Conservation (phyloP, 257 asterid species). For the Thymus quinquecostatus region DNA sequence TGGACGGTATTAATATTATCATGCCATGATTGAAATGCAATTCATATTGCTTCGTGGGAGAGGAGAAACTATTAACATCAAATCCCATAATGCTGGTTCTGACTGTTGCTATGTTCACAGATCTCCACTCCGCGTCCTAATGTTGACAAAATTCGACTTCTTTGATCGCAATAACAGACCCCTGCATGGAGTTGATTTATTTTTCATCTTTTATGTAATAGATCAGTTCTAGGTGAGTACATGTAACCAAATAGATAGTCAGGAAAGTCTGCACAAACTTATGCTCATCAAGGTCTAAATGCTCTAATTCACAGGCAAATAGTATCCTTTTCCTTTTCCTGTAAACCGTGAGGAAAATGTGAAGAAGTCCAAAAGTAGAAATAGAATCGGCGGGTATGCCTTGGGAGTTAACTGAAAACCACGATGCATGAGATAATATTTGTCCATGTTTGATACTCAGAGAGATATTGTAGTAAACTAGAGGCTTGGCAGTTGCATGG, state of each 20-base stretch:
- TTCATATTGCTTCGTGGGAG: slow-evolving; percentile 6
- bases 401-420: background rate
- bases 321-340: slow-evolving; percentile 10
- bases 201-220: slow-evolving; percentile 6
- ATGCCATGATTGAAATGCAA: background rate
- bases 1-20: background rate
- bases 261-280: background rate
- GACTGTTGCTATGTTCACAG: background rate
- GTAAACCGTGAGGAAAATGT: background rate
- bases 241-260: background rate
- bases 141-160: background rate
- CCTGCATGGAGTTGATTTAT: background rate
- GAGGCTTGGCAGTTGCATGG: slow-evolving; percentile 5
- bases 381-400: background rate
- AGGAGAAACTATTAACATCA: slow-evolving; percentile 5
- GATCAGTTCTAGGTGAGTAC: background rate
- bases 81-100: slow-evolving; percentile 17
- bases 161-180: background rate
- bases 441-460: background rate
- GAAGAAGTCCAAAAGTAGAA: background rate
- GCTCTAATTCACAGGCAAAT: background rate
- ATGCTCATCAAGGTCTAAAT: slow-evolving; percentile 10
- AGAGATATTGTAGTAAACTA: background rate
- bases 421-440: background rate
- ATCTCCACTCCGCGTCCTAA: background rate